Evolutionary conservation across 192 early-diverging fungal species (phyloP).

Genomic region (Pilaira anomala): DNA sequence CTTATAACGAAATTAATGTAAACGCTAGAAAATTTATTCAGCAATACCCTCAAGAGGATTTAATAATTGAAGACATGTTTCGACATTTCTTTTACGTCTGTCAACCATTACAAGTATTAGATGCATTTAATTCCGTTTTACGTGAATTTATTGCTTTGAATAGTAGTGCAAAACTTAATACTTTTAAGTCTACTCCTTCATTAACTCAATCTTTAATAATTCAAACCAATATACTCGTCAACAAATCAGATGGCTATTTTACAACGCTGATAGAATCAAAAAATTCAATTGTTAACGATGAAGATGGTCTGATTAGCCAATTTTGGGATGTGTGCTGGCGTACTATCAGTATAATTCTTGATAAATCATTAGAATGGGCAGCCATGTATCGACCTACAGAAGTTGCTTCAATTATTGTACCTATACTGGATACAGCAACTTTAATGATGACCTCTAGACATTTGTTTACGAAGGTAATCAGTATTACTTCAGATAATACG

Average conservation of each 20-base stretch:
- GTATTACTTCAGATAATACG: no score
- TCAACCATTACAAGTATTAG: background rate
- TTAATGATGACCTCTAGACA: background rate
- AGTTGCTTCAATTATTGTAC: conserved; percentile 21
- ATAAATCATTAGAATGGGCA: conserved; percentile 23
- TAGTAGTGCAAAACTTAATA: conserved; percentile 2
- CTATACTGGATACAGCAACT: conserved; percentile 18
- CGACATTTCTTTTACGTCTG: background rate
- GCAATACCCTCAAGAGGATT: background rate
- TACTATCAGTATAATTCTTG: conserved; percentile 12
- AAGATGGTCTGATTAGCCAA: conserved; percentile 2
- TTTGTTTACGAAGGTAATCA: background rate
- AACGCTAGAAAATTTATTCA: background rate
- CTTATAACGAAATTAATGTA: background rate
- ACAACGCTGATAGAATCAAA: background rate
- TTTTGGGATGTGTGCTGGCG: conserved; percentile 29
- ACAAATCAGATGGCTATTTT: background rate
- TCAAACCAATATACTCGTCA: background rate
- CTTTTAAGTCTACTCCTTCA: background rate
- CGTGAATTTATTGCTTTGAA: conserved; percentile 10
- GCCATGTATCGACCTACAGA: conserved; percentile 16
- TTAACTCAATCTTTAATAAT: background rate
- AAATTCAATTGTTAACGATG: background rate
- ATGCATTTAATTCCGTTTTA: background rate
- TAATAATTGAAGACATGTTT: background rate